Percentiles rank a stretch among this genome's conserved stretches.
Conservation (phyloP, 306 rosid genomes). For the Echinosophora koreensis region DNA sequence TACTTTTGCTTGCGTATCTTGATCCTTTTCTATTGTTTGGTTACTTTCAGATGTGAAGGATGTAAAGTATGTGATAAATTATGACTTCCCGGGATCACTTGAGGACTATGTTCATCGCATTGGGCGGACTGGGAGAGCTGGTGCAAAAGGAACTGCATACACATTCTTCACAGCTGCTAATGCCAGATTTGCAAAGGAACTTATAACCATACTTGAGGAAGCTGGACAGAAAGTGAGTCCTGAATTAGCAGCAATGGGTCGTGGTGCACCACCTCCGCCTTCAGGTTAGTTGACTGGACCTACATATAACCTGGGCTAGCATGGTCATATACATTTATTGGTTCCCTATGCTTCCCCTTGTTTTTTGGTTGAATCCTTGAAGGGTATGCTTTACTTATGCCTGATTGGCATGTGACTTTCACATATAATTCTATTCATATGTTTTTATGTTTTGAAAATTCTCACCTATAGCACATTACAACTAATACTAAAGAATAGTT, state of each 20-base stretch:
- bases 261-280: constrained; percentile 94
- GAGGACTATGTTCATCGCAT: constrained; percentile 98
- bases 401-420: not conserved
- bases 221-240: constrained; percentile 95
- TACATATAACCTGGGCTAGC: not conserved
- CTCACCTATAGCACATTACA: not conserved
- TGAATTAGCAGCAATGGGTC: constrained; percentile 96
- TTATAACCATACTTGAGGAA: constrained; percentile 87
- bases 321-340: not conserved
- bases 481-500: not conserved
- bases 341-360: constrained; percentile 10
- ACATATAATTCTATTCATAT: not conserved
- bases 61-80: constrained; percentile 88
- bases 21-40: constrained; percentile 32
- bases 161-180: constrained; percentile 95
- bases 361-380: not conserved
- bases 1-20: constrained; percentile 1
- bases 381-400: not conserved
- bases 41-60: constrained; percentile 87
- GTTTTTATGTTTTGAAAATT: not conserved
- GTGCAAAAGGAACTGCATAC: constrained; percentile 99
- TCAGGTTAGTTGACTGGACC: constrained; percentile 65
- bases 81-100: constrained; percentile 97
- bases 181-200: constrained; percentile 97
- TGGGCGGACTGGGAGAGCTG: constrained; percentile 99